Base-by-base conservation (phyloP, 805 yeast genomes). In the Metschnikowia lachancei region DNA sequence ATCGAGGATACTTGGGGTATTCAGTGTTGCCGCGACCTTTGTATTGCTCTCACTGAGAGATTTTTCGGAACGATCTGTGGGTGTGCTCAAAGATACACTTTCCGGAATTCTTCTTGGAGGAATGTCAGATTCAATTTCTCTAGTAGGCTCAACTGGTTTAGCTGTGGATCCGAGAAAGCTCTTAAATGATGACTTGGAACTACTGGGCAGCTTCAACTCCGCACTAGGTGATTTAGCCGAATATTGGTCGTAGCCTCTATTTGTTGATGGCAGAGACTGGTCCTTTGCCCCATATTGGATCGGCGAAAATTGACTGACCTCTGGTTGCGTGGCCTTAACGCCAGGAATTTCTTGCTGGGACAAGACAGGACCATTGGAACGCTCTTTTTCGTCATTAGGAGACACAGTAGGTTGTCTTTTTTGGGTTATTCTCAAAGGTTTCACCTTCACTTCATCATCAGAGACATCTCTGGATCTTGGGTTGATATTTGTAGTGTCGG, bases 341-440 rank as follows among this genome's bases (percentile, higher is more conserved):
- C 22, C 35, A 12, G 19, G n/a, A 7, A n/a, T 30, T 29, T 28
- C 37, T 4, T 36, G 18, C 29, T 35, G 29, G 12, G 45, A 32
- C 6, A 41, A 29, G 3, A 10, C 17, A n/a, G 37, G 17, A 11
- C 37, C 31, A 40, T 14, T 36, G 9, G 12, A 3, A 16, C 30
- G 17, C 28, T 36, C 36, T 8, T 20, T 28, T 4, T 13, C 14
- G 8, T 30, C 34, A 11, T 16, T 10, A 40, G 36, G 41, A 22
- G 41, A 39, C 5, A 16, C 14, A 3, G n/a, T 6, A 17, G 17
- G 36, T 20, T 26, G 41, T 20, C 34, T 42, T 29, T 35, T 49
- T 26, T 44, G 50, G 3, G 52, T 28, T 8, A 50, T 50, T 32
- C 44, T 50, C 46, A 50, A 46, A 22, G 53, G 53, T 39, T 46